Conservation (phyloP, 129 eudicot species). For the Pittosporum tobira region DNA sequence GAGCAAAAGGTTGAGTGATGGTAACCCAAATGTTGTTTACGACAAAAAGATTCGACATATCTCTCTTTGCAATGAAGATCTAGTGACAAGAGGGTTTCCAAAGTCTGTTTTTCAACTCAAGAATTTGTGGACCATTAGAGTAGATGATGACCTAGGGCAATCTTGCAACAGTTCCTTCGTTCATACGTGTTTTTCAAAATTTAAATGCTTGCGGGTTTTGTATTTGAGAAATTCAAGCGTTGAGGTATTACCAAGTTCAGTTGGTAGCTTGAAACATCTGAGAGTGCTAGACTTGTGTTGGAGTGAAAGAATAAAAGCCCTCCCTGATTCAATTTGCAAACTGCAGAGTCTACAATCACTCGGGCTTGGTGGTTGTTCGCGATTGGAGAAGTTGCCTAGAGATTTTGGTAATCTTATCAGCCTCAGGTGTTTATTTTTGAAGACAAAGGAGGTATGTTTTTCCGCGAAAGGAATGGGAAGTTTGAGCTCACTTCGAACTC, state of each 20-base stretch:
- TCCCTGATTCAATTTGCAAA: background rate
- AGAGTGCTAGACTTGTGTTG: no score
- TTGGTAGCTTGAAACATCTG: no score
- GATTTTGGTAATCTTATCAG: no score
- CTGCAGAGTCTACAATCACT: background rate
- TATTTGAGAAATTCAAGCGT: background rate
- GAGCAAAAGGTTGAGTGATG: background rate
- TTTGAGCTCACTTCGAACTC: no score
- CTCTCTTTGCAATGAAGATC: background rate
- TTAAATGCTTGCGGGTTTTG: background rate
- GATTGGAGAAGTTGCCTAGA: background rate
- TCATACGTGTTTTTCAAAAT: background rate
- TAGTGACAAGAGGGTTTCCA: background rate
- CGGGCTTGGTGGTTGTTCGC: background rate
- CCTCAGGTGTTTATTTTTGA: no score
- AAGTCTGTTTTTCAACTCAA: no score
- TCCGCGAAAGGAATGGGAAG: no score
- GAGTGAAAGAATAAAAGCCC: background rate
- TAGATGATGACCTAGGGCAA: no score
- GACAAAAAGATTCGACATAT: background rate
- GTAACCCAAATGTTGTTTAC: background rate
- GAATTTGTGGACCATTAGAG: no score
- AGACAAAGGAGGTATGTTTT: no score
- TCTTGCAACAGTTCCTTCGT: background rate
- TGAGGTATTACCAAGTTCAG: background rate